Conservation (phyloP, 306 rosid genomes). For the Acacia confusa region DNA sequence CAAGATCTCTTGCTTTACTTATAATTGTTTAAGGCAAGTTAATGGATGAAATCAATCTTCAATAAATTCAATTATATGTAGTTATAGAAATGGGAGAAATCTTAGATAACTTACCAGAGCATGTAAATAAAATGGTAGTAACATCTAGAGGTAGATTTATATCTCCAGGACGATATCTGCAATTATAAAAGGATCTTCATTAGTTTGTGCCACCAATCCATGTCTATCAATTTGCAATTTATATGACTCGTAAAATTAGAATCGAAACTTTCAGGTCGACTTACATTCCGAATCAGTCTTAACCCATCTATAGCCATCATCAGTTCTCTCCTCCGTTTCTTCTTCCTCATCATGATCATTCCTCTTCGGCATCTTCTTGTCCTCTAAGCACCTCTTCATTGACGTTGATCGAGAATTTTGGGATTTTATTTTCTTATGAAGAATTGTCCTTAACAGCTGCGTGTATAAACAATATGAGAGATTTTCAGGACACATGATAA, state of each 20-base stretch:
- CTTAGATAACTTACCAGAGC: constrained; percentile 32
- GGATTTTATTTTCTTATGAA: constrained; percentile 59
- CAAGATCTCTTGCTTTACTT: neutral
- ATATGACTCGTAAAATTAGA: neutral
- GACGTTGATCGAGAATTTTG: constrained; percentile 49
- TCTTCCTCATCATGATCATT: constrained; percentile 18
- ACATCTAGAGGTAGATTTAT: constrained; percentile 33
- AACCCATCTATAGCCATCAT: constrained; percentile 72
- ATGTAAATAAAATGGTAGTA: constrained; percentile 25
- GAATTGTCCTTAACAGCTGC: constrained; percentile 69
- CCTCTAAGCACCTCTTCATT: constrained; percentile 50
- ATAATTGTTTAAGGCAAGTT: neutral
- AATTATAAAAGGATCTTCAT: constrained; percentile 12
- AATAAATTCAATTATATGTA: neutral
- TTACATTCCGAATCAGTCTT: constrained; percentile 90
- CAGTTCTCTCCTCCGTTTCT: constrained; percentile 33
- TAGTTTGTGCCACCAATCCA: neutral
- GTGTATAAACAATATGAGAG: neutral
- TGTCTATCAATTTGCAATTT: neutral
- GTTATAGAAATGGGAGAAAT: neutral
- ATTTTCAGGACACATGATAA: neutral
- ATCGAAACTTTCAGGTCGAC: constrained; percentile 1
- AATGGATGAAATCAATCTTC: neutral
- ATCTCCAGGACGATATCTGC: constrained; percentile 91
- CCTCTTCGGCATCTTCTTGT: constrained; percentile 39